phyloP scores from a whole-genome alignment of 129 eudicot genomes.

The Rutidosis leptorrhynchoides region DNA sequence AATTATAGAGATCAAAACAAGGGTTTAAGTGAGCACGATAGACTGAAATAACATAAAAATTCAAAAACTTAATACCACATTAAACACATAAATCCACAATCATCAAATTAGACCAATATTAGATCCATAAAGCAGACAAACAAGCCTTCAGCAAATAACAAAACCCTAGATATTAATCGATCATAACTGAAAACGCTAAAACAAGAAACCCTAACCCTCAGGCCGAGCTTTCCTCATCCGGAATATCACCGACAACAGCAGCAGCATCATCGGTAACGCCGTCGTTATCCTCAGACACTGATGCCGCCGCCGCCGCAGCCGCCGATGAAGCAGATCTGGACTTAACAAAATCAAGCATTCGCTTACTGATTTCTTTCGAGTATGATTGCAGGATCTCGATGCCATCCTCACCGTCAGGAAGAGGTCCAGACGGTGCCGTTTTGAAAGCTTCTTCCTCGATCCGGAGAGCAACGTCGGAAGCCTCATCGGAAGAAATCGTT shows the following conservation, averaged over 20 bases:
- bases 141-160: slow-evolving; percentile 20
- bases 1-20: background rate
- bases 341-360: slow-evolving; percentile 71
- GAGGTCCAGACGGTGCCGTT: slow-evolving; percentile 25
- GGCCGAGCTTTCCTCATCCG: slow-evolving; percentile 18
- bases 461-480: slow-evolving; percentile 37
- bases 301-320: background rate
- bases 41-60: too few relatives aligned
- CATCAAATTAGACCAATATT: slow-evolving; percentile 4
- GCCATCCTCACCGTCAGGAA: slow-evolving; percentile 50
- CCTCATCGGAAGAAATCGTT: slow-evolving; percentile 53
- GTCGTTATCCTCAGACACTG: background rate
- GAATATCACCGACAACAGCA: background rate
- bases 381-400: slow-evolving; percentile 69
- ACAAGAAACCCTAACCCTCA: slow-evolving; percentile 24
- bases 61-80: background rate
- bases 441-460: slow-evolving; percentile 54
- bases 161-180: slow-evolving; percentile 23
- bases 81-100: slow-evolving; percentile 22
- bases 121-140: slow-evolving; percentile 18
- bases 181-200: slow-evolving; percentile 3
- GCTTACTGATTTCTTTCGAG: slow-evolving; percentile 80
- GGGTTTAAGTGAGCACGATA: background rate
- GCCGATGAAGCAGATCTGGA: slow-evolving; percentile 50
- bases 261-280: background rate